Base-by-base conservation (phyloP, 2,329 filamentous ascomycete genomes). In the Calonectria hawksworthii region DNA sequence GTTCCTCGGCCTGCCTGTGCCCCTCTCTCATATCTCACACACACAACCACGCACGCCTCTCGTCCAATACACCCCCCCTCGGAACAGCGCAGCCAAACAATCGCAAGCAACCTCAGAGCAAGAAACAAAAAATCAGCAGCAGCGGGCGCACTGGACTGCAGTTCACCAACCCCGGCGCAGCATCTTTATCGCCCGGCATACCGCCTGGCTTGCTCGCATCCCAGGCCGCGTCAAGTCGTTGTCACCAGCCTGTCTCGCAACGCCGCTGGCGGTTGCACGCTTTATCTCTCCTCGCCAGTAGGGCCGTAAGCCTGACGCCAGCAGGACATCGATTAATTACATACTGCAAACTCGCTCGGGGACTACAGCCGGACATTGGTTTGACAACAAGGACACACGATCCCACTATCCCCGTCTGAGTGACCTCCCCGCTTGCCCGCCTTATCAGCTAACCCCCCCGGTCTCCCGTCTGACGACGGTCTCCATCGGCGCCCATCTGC, bases 401-500 rank as follows among this genome's bases (percentile, higher is more conserved):
- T 64, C 68, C 72, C 74, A 77, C 56, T 76, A 67, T 74, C 74
- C 70, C 63, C 75, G 70, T 75, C 75, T 79, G 77, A 80, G 79
- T 78, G 70, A 61, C 65, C 70, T 80, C 76, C 79, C 79, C 78
- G 78, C 78, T 78, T 78, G 76, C 68, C 74, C 77, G 78, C 75
- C 80, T 81, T 81, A 81, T 81, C 80, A 81, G 80, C 77, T 79
- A 79, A 75, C 68, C 76, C 71, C 44, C 75, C 78, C 79, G 75
- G 78, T 74, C 77, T 79, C 75, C 74, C 68, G 71, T 76, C 68
- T 74, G 77, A 79, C 75, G 76, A 79, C 76, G 61, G 74, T 77
- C 78, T 68, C 74, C 79, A 81, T 80, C 80, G 71, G 80, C 79
- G 80, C 77, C 76, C 81, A 78, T 81, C 81, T 81, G 78, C 79